Base-by-base conservation (phyloP, 2,329 filamentous ascomycete genomes). In the Stemphylium vesicarium region DNA sequence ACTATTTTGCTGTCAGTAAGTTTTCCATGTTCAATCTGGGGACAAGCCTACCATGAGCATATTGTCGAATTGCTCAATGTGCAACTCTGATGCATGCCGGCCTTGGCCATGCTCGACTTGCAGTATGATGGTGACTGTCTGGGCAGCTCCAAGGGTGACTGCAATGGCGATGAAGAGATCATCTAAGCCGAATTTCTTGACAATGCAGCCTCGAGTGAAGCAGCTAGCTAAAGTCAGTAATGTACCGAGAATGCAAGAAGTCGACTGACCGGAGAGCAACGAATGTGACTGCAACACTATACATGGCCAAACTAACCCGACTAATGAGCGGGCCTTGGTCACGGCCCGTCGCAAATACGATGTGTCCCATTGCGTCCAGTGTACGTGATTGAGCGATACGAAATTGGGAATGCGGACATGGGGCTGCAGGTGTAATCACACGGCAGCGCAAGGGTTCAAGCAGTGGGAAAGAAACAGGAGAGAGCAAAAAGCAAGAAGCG, bases 121-220 rank as follows among this genome's bases (percentile, higher is more conserved):
- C 12, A 70, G 43, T 22, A 67, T 35, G 4, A 68, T 66, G 8
- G 66, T 67, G 9, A 60, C 56, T 9, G 64, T 71, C 35, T 70
- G 66, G n/a, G 53, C 65, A 6, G 60, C 58, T 16, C 68, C 68
- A 2, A 71, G 50, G 2, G 61, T 47, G 58, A 66, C 50, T 9
- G 69, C 63, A n/a, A 65, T 50, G 15, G 65, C 57, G 32, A 70
- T 69, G 47, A 72, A 65, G 12, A 64, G 48, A 18, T 70, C 69
- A 35, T 72, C 66, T 0, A 66, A 38, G 13, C 68, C 68, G 26
- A 65, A 69, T 29, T 60, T 69, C 33, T 62, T 64, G 2, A 70
- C 65, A 8, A 72, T 60, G 18, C 51, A 66, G 12, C 57, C 63
- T 26, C 68, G 63, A 9, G 68, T 68, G 37, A 65, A 57, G 35